Evolutionary conservation across 768 basidiomycete species (phyloP).

Genomic region (Strobilomyces echinocephalus): DNA sequence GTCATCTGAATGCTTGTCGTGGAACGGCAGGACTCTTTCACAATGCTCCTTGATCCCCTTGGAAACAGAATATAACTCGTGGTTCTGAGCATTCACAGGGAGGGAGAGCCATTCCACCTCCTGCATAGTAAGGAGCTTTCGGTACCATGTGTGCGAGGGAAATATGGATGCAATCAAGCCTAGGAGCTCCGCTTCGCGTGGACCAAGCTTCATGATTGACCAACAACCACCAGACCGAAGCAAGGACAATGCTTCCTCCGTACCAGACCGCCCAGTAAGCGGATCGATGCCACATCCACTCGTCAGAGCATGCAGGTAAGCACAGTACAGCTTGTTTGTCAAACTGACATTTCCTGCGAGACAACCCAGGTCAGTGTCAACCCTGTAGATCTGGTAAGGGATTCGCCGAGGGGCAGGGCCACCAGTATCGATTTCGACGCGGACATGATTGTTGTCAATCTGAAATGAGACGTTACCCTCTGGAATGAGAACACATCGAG

Average conservation of each 20-base stretch:
- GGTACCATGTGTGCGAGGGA: slow-evolving; percentile 36
- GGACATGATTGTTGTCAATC: slow-evolving; percentile 14
- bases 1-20: background rate
- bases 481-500: slow-evolving; percentile 36
- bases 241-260: slow-evolving; percentile 39
- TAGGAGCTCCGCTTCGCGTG: slow-evolving; percentile 31
- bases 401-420: background rate
- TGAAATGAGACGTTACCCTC: slow-evolving; percentile 25
- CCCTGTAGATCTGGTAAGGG: slow-evolving; percentile 28
- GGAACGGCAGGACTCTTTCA: slow-evolving; percentile 13
- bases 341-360: slow-evolving; percentile 26
- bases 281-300: slow-evolving; percentile 41
- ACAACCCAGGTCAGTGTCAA: slow-evolving; percentile 31
- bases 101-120: slow-evolving; percentile 30
- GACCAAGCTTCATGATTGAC: slow-evolving; percentile 37
- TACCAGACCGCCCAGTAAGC: slow-evolving; percentile 40
- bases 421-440: slow-evolving; percentile 7
- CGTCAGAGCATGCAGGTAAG: slow-evolving; percentile 45
- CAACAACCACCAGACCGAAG: slow-evolving; percentile 34
- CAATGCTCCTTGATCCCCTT: slow-evolving; percentile 29
- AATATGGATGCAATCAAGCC: slow-evolving; percentile 31
- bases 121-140: slow-evolving; percentile 39
- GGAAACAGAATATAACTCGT: slow-evolving; percentile 22
- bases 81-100: slow-evolving; percentile 28
- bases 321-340: slow-evolving; percentile 31